Conservation (phyloP, 2,329 filamentous ascomycete species). For the Ascochyta fabae region DNA sequence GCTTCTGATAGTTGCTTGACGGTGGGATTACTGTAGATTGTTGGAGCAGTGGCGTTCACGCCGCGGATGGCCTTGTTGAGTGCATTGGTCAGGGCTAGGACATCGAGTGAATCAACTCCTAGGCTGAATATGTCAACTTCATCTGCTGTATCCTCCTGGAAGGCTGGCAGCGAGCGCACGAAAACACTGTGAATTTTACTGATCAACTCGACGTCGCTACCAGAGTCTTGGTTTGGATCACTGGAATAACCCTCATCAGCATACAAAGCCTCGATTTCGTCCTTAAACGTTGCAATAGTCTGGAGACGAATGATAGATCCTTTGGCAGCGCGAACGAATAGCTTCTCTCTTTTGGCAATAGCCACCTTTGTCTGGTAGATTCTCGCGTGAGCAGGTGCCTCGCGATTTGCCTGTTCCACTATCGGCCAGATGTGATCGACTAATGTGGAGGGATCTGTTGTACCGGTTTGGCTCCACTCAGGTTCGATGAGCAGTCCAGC, state of each 20-base stretch:
- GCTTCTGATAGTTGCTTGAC: constrained; percentile 2
- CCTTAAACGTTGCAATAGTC: constrained; percentile 27
- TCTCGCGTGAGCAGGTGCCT: constrained; percentile 31
- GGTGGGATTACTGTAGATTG: constrained; percentile 8
- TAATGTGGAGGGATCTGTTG: constrained; percentile 12
- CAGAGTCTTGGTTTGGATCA: not conserved
- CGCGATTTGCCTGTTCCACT: constrained; percentile 28
- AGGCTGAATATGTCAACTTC: constrained; percentile 21
- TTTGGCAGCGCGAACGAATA: constrained; percentile 31
- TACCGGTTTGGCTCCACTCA: not conserved
- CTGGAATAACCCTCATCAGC: constrained; percentile 8
- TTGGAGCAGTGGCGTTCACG: not conserved
- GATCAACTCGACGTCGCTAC: not conserved
- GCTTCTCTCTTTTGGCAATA: constrained; percentile 17
- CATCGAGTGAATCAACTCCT: constrained; percentile 28
- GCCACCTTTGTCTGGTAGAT: constrained; percentile 25
- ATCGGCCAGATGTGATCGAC: constrained; percentile 32
- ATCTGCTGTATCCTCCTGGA: not conserved
- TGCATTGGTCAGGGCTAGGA: constrained; percentile 16
- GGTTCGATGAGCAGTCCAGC: constrained; percentile 32
- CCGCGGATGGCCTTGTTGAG: constrained; percentile 18
- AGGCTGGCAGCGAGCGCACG: not conserved
- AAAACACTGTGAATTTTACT: constrained; percentile 3
- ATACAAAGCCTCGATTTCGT: constrained; percentile 34
- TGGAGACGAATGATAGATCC: constrained; percentile 33